These are phyloP conservation scores for Emericellopsis cladophorae DNA, from an alignment of 2,329 filamentous ascomycete species.

Conservation along the genomic window DNA sequence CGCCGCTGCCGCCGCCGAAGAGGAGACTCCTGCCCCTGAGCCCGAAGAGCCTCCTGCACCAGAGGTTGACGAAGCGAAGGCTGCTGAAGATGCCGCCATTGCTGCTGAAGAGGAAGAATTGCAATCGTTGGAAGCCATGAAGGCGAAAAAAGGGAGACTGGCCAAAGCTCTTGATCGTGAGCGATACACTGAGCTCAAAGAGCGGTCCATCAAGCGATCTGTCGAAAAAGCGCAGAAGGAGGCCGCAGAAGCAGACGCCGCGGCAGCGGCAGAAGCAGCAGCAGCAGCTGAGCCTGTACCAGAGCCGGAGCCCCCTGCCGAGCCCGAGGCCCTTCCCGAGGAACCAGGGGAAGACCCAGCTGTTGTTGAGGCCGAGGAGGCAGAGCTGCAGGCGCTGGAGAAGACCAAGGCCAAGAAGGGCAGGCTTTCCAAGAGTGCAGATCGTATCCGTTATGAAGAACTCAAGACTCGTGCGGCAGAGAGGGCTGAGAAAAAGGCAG, in stretches of 20 bases:
- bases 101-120: constrained; percentile 1
- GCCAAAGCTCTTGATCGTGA: background rate
- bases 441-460: constrained; percentile 13
- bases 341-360: constrained; percentile 3
- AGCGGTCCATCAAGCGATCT: background rate
- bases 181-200: constrained; percentile 1
- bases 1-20: constrained; percentile 2
- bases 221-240: constrained; percentile 1
- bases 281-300: constrained; percentile 1
- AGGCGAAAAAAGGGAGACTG: constrained; percentile 1
- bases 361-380: constrained; percentile 8
- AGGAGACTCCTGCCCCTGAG: constrained; percentile 12
- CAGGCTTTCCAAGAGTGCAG: constrained; percentile 8
- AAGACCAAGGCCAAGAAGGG: constrained; percentile 15
- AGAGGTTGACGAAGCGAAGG: background rate
- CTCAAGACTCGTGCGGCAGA: constrained; percentile 9
- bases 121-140: background rate
- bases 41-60: constrained; percentile 2
- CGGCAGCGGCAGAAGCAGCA: constrained; percentile 1
- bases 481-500: constrained; percentile 15
- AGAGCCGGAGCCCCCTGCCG: background rate
- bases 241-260: background rate
- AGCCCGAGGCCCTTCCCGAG: constrained; percentile 5
- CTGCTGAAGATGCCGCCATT: background rate
- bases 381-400: constrained; percentile 10